Percentiles rank a stretch among this genome's conserved stretches.
phyloP scores from a whole-genome alignment of 208 protist species.

The Herpetomonas samuelpessoai region DNA sequence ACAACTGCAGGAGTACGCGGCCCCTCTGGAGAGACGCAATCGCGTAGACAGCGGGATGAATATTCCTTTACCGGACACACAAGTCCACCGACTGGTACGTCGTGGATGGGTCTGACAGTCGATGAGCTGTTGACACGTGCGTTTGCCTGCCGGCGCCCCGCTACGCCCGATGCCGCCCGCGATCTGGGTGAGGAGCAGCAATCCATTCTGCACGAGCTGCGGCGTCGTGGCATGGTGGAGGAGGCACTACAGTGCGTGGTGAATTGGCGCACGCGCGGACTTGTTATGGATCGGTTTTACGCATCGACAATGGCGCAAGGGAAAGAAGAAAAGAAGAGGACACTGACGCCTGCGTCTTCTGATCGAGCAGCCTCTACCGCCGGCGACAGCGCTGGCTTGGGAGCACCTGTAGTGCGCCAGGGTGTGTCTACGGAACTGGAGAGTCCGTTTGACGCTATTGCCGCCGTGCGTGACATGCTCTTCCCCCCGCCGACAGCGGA shows the following conservation, averaged over 20 bases:
- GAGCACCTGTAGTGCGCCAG: too few species aligned
- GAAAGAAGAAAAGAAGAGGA: too few species aligned
- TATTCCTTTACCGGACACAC: too few species aligned
- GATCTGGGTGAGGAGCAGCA: neutral
- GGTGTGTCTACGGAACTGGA: neutral
- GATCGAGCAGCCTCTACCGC: neutral
- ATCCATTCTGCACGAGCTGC: conserved; percentile 21
- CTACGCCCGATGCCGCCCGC: neutral
- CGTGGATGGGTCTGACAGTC: neutral
- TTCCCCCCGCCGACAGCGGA: neutral
- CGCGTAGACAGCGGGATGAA: too few species aligned
- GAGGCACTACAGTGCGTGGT: conserved; percentile 55
- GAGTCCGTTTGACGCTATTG: neutral
- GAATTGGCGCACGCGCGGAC: conserved; percentile 61
- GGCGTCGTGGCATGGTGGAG: conserved; percentile 16
- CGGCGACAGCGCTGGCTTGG: too few species aligned
- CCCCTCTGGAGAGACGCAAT: too few species aligned
- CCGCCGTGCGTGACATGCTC: neutral
- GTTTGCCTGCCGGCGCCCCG: neutral
- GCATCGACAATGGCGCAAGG: too few species aligned
- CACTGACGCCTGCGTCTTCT: neutral
- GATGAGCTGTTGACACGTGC: conserved; percentile 1
- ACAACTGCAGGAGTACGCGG: too few species aligned
- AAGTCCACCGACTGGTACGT: too few species aligned
- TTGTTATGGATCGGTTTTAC: conserved; percentile 8